Base-by-base conservation (phyloP, 2,329 filamentous ascomycete genomes). In the Fusarium miscanthi region DNA sequence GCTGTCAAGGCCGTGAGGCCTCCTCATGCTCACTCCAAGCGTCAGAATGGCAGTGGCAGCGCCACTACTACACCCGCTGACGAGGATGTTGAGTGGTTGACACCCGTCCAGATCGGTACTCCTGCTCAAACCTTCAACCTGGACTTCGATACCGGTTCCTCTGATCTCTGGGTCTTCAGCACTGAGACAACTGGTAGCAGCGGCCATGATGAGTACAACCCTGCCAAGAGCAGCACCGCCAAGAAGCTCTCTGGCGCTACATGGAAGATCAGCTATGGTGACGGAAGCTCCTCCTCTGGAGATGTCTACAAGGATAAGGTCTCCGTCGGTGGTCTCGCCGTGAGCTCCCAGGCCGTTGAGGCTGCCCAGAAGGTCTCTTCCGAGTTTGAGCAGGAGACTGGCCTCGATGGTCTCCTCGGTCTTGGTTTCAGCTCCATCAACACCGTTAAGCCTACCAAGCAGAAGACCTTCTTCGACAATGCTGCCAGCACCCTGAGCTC, bases 121-220 rank as follows among this genome's bases (percentile, higher is more conserved):
- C 84, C 84, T 13, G 78, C 82, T 8, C 82, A 85, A 72, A 83
- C 80, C 2, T 76, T 86, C 52, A 80, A 82, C 40, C 74, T 86
- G 53, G 81, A 85, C 71, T 84, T 86, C 51, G 84, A 86, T 63
- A 86, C 85, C 3, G 84, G 84, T 2, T 85, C 84, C 5, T 82
- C 83, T 16, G 84, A 86, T 62, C 78, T 86, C 30, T 85, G 85
- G 85, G 85, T 87, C 2, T 86, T 86, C 72, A 84, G 82, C 60
- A 81, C 84, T 31, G 64, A 69, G 64, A 82, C 84, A 53, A 84
- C 83, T 40, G 77, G 83, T 33, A 76, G 82, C 16, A 78, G 78
- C 21, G 83, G 82, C 0, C 84, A 86, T 51, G 75, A 78, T 9
- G 57, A 82, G n/a, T 86, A 83, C 65, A 74, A 82, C 51, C 82